Percentiles rank a stretch among this genome's conserved stretches.
These are phyloP conservation scores for Penicillium sp. DNA, from an alignment of 2,329 filamentous ascomycete species.

Conservation along the genomic window DNA sequence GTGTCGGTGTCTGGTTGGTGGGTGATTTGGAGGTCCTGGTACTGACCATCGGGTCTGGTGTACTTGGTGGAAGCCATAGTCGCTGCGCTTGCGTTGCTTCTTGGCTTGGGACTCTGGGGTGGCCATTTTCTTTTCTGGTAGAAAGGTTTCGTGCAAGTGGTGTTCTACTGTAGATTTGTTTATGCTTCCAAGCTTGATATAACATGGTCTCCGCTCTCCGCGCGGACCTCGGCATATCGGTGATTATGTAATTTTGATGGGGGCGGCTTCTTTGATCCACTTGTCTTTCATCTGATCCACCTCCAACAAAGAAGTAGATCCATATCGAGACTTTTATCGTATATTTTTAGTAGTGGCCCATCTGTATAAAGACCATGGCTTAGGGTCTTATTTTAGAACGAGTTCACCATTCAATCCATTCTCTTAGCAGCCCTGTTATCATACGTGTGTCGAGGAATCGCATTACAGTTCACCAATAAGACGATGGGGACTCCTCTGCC, in stretches of 20 bases:
- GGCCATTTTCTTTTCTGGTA: conserved; percentile 16
- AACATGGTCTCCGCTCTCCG: conserved; percentile 3
- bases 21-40: background rate
- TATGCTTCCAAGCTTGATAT: conserved; percentile 1
- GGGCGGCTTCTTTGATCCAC: background rate
- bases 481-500: background rate
- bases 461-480: background rate
- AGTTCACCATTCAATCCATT: background rate
- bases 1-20: background rate
- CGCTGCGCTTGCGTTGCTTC: conserved; percentile 57
- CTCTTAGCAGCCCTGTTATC: background rate
- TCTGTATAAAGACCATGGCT: background rate
- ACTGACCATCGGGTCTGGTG: conserved; percentile 80
- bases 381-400: background rate
- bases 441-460: background rate
- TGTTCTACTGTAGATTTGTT: background rate
- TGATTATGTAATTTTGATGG: conserved; percentile 18
- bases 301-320: background rate
- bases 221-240: conserved; percentile 17
- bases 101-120: conserved; percentile 50
- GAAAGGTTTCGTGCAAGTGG: background rate
- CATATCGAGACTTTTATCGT: background rate
- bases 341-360: background rate
- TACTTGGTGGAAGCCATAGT: conserved; percentile 76
- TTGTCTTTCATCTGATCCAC: conserved; percentile 3